Evolutionary conservation across 2,329 filamentous ascomycete genomes (phyloP), one percentile per base, ranked within the genome.

Genomic region (Ceratocystis variospora): DNA sequence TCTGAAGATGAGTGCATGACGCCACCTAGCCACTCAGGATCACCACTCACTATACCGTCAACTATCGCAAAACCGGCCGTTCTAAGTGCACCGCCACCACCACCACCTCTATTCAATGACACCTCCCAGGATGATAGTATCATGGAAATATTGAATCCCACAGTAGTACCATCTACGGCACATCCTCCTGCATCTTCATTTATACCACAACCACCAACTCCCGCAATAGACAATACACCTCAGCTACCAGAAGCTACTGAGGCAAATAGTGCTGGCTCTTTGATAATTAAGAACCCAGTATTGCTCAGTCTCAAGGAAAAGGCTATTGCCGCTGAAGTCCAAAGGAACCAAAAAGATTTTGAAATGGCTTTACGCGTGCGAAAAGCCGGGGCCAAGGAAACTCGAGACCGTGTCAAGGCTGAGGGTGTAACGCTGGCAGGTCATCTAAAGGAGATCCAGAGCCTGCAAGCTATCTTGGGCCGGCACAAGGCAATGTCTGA

Each of bases 1-100:
- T 85, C 82, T 0, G 82, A 84, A 57, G 82, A 84, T 55, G 81
- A 84, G 55, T 79, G 79, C 53, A 70, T 79, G 5, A 78, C 77
- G 4, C 76, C 79, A 12, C 75, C 73, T 7, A 73, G 73, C 8
- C 73, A 72, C 46, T 44, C 37, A 2, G 46, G 48, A 4, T 41
- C 62, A 44, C 28, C 46, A 17, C 31, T 31, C 10, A 55, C 31
- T 22, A 41, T 37, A 44, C 62, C 25, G 17, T 41, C 62, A 22
- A 67, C 4, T n/a, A 59, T 64, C 31, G 50, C 50, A 46, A 7
- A 66, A 64, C 37, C 25, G 33, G 28, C 61, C 5, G 28, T 15
- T 48, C 44, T 48, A 5, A 50, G n/a, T 48, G 57, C 45, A 5
- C 45, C 62, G 45, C 45, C 61, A 6, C 65, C 46, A 45, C 61